A percentile compares a stretch with the other conserved stretches of the same genome.
Conservation (phyloP, 2,329 filamentous ascomycete genomes). For the Cercospora sp. region DNA sequence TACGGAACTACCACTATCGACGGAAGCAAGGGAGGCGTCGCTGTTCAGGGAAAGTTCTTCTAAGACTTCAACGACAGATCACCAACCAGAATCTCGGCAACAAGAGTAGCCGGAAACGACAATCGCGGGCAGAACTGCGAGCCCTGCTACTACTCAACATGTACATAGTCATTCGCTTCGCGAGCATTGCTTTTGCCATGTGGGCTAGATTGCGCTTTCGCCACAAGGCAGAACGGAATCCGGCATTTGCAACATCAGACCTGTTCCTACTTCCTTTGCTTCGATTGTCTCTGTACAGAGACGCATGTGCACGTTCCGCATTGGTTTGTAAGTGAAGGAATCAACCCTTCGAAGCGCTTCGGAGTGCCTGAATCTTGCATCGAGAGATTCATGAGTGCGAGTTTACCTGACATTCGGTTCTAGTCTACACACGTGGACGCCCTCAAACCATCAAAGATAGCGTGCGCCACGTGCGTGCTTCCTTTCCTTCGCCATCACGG, state of each 20-base stretch:
- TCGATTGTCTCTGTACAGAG: too few species aligned
- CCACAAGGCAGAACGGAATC: too few species aligned
- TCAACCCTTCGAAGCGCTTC: too few species aligned
- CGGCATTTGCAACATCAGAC: too few species aligned
- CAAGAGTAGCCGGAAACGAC: neutral
- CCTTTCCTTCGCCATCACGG: neutral
- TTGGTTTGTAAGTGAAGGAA: too few species aligned
- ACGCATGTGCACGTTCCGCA: too few species aligned
- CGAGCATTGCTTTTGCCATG: neutral
- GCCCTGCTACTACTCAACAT: neutral
- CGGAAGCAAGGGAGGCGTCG: neutral
- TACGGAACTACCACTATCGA: constrained; percentile 11
- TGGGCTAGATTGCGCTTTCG: too few species aligned
- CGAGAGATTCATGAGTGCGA: too few species aligned
- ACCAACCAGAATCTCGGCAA: neutral
- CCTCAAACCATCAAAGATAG: neutral
- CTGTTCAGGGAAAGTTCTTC: constrained; percentile 8
- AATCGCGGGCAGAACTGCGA: neutral
- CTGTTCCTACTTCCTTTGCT: too few species aligned
- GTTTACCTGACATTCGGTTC: too few species aligned
- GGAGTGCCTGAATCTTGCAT: too few species aligned
- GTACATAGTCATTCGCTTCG: constrained; percentile 1
- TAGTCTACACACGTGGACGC: too few species aligned
- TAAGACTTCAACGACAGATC: neutral
- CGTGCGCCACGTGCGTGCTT: neutral